Conservation (phyloP, 169 alveolate genomes). For the Toxoplasma gondii region DNA sequence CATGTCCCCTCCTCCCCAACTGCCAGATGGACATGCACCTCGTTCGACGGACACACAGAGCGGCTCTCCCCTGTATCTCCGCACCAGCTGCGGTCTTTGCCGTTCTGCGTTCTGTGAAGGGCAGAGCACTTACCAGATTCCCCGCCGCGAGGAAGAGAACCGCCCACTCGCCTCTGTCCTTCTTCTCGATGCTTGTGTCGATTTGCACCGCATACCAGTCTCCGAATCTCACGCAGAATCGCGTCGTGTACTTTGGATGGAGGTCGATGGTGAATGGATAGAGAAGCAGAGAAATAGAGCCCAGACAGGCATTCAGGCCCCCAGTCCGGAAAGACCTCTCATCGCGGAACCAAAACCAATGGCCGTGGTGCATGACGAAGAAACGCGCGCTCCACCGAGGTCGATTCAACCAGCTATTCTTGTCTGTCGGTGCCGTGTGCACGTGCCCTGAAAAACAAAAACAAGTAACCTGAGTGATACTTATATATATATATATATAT, state of each 20-base stretch:
- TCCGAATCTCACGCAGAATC: slow-evolving; percentile 17
- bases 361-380: slow-evolving; percentile 39
- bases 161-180: slow-evolving; percentile 43
- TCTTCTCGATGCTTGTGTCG: slow-evolving; percentile 31
- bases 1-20: no score
- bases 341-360: slow-evolving; percentile 53
- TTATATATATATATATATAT: background rate
- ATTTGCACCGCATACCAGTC: slow-evolving; percentile 29
- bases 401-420: slow-evolving; percentile 20
- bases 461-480: background rate
- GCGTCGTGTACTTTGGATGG: slow-evolving; percentile 20
- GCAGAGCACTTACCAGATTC: slow-evolving; percentile 7
- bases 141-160: slow-evolving; percentile 30
- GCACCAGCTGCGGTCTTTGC: no score
- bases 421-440: slow-evolving; percentile 44
- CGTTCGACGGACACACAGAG: no score
- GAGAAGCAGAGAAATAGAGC: slow-evolving; percentile 28
- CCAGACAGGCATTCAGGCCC: slow-evolving; percentile 18
- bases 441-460: slow-evolving; percentile 24
- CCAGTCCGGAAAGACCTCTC: background rate
- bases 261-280: slow-evolving; percentile 33
- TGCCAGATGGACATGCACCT: no score
- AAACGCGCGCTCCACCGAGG: slow-evolving; percentile 39
- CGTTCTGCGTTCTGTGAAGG: no score
- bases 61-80: no score